These are phyloP conservation scores for Moricandia moricandioides DNA, from an alignment of 345 rosid species.

Conservation along the genomic window DNA sequence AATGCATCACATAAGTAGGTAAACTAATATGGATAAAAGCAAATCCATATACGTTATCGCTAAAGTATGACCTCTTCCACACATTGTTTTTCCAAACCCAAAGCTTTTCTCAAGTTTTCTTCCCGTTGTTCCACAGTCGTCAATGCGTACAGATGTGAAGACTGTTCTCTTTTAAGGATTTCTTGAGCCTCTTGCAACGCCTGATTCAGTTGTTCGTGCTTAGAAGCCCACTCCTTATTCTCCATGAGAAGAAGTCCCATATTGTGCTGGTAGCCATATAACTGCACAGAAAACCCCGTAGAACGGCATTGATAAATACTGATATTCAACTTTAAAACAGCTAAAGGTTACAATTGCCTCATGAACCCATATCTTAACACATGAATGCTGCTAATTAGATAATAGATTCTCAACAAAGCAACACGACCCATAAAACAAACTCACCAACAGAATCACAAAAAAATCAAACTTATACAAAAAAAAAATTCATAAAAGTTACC, in stretches of 20 bases:
- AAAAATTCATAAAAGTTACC: slow-evolving; percentile 40
- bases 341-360: not conserved
- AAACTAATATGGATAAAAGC: not conserved
- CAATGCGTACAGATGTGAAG: slow-evolving; percentile 58
- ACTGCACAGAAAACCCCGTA: slow-evolving; percentile 46
- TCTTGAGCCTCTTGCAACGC: slow-evolving; percentile 61
- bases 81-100: slow-evolving; percentile 59
- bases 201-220: slow-evolving; percentile 54
- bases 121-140: slow-evolving; percentile 66
- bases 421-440: not conserved
- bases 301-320: too few relatives aligned
- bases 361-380: not conserved
- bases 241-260: slow-evolving; percentile 93
- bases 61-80: slow-evolving; percentile 52
- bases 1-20: slow-evolving; percentile 1
- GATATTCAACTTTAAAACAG: too few relatives aligned
- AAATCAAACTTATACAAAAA: not conserved
- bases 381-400: slow-evolving; percentile 7
- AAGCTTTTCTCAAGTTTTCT: slow-evolving; percentile 65
- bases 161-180: slow-evolving; percentile 70
- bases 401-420: not conserved
- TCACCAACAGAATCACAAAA: not conserved
- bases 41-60: not conserved
- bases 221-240: slow-evolving; percentile 63
- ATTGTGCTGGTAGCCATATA: slow-evolving; percentile 76